Conservation (phyloP, 257 asterid genomes). For the Eustoma russellianum region DNA sequence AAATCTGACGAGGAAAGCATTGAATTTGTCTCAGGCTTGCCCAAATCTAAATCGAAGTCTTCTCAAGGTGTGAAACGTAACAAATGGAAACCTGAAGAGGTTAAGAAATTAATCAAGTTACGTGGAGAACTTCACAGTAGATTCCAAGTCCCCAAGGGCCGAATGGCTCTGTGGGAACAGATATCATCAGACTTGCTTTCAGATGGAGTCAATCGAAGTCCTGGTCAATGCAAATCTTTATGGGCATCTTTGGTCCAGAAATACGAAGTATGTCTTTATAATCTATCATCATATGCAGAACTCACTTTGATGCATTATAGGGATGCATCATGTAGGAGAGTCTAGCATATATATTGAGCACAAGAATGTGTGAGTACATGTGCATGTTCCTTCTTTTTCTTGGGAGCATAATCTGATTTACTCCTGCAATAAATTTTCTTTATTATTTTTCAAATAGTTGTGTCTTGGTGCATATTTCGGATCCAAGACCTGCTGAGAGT, state of each 20-base stretch:
- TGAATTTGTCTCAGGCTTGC: constrained; percentile 31
- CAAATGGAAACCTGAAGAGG: constrained; percentile 93
- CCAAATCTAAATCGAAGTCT: constrained; percentile 35
- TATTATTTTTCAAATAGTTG: no score
- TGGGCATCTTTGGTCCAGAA: constrained; percentile 92
- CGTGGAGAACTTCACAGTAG: constrained; percentile 79
- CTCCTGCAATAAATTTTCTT: no score
- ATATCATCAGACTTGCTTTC: constrained; percentile 56
- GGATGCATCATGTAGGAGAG: background rate
- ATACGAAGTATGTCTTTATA: constrained; percentile 90
- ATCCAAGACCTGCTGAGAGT: background rate
- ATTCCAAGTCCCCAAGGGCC: constrained; percentile 83
- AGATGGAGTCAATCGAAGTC: constrained; percentile 57
- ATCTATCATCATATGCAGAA: no score
- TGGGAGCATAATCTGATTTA: no score
- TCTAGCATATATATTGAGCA: background rate
- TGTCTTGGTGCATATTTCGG: no score
- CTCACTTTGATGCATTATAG: background rate
- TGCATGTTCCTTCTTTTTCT: background rate
- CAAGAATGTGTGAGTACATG: background rate
- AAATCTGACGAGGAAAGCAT: constrained; percentile 23
- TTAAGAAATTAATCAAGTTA: constrained; percentile 58
- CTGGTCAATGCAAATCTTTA: constrained; percentile 91
- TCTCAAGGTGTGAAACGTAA: constrained; percentile 51
- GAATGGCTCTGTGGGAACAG: constrained; percentile 99